phyloP scores from a whole-genome alignment of 2,329 filamentous ascomycete species.

The Arthroderma sp. region DNA sequence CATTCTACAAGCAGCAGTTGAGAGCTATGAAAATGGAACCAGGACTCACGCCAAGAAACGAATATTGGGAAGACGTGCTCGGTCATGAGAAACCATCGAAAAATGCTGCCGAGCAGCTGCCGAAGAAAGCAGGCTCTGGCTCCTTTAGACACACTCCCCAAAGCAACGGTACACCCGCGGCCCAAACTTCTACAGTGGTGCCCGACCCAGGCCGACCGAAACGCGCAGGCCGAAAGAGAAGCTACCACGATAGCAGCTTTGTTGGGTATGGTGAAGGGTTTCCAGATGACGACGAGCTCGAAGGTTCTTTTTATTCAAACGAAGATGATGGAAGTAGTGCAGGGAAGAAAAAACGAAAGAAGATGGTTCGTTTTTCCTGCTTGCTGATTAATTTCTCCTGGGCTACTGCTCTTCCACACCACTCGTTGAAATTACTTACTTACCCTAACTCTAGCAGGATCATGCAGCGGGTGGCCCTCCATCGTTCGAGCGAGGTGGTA shows the following conservation, averaged over 20 bases:
- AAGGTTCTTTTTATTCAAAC: conserved; percentile 32
- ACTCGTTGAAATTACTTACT: conserved; percentile 1
- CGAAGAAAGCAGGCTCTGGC: conserved; percentile 19
- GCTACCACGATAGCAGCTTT: conserved; percentile 41
- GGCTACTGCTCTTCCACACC: not conserved
- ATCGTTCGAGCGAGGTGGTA: conserved; percentile 30
- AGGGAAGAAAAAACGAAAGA: conserved; percentile 39
- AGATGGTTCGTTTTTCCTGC: conserved; percentile 25
- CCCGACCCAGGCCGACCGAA: conserved; percentile 31
- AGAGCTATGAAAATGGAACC: conserved; percentile 39
- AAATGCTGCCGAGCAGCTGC: conserved; percentile 19
- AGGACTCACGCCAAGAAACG: conserved; percentile 35
- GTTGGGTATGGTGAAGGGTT: conserved; percentile 41
- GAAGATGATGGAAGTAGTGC: conserved; percentile 26
- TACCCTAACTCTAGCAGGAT: conserved; percentile 22
- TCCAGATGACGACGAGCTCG: conserved; percentile 36
- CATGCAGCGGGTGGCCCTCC: conserved; percentile 31
- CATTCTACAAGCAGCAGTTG: conserved; percentile 31
- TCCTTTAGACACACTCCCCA: conserved; percentile 19
- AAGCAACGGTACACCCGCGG: conserved; percentile 19
- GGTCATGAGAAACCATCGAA: conserved; percentile 38
- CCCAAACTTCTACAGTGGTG: not conserved
- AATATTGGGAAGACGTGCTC: conserved; percentile 39
- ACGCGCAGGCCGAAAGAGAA: conserved; percentile 38
- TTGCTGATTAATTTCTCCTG: not conserved